These are phyloP conservation scores for Gymnopilus dilepis DNA, from an alignment of 768 basidiomycete species.

Conservation along the genomic window DNA sequence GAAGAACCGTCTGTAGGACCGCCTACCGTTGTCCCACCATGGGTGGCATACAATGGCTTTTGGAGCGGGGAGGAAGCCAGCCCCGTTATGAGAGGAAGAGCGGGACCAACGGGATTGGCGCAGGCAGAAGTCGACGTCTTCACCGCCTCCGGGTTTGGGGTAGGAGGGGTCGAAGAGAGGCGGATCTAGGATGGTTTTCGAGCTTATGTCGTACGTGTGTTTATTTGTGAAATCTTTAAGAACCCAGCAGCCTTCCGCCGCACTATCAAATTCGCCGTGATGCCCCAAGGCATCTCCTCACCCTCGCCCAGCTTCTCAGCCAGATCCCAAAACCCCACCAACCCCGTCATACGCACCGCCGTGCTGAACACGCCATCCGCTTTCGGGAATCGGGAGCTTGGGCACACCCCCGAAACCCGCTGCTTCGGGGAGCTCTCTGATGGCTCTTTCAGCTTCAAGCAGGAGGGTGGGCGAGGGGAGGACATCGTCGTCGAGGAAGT, in stretches of 20 bases:
- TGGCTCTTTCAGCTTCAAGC: slow-evolving; percentile 48
- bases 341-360: slow-evolving; percentile 59
- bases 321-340: slow-evolving; percentile 68
- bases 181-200: slow-evolving; percentile 44
- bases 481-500: slow-evolving; percentile 68
- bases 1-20: too few species aligned
- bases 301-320: slow-evolving; percentile 44
- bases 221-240: too few species aligned
- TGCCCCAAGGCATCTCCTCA: slow-evolving; percentile 63
- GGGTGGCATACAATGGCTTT: slow-evolving; percentile 57
- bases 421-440: slow-evolving; percentile 50
- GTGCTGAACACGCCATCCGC: slow-evolving; percentile 55
- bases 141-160: slow-evolving; percentile 68
- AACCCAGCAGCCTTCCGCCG: slow-evolving; percentile 49
- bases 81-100: slow-evolving; percentile 30
- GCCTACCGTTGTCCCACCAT: too few species aligned
- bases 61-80: slow-evolving; percentile 55
- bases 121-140: slow-evolving; percentile 64
- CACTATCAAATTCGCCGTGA: slow-evolving; percentile 61
- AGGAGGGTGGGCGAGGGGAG: slow-evolving; percentile 48
- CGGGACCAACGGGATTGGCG: slow-evolving; percentile 47
- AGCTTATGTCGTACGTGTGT: too few species aligned
- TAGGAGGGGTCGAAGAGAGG: slow-evolving; percentile 50
- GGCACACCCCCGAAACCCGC: slow-evolving; percentile 61
- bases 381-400: slow-evolving; percentile 51